These are phyloP conservation scores for Geosmithia putterillii DNA, from an alignment of 2,329 filamentous ascomycete genomes.

Conservation along the genomic window DNA sequence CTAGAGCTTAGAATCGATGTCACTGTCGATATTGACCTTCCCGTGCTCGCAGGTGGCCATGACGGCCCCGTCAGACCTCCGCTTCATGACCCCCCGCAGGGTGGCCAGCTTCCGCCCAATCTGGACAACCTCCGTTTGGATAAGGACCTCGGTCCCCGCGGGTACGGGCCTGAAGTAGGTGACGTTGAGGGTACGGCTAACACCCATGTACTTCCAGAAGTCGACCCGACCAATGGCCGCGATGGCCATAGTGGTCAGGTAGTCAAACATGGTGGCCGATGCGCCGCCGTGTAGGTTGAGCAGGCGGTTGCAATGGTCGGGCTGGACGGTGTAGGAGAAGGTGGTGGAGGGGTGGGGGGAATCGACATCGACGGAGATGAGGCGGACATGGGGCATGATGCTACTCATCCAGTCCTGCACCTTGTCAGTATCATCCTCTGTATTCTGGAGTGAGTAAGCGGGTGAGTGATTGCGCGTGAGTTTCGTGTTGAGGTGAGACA, in stretches of 20 bases:
- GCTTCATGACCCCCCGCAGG: constrained; percentile 40
- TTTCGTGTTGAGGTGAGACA: no score
- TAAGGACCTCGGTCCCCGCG: constrained; percentile 32
- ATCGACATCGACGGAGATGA: constrained; percentile 22
- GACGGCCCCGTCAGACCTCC: constrained; percentile 37
- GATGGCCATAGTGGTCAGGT: constrained; percentile 47
- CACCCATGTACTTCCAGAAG: constrained; percentile 49
- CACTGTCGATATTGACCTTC: constrained; percentile 48
- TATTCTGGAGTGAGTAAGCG: background rate
- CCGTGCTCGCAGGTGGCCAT: constrained; percentile 50
- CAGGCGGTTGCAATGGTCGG: constrained; percentile 38
- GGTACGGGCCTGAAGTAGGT: constrained; percentile 55
- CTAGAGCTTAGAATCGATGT: background rate
- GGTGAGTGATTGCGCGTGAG: background rate
- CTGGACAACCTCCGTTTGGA: constrained; percentile 47
- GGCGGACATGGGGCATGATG: constrained; percentile 26
- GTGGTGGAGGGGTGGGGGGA: constrained; percentile 24
- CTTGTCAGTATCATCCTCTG: background rate
- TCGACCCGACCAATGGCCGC: constrained; percentile 43
- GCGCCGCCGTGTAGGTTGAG: constrained; percentile 50
- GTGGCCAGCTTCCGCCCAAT: constrained; percentile 41
- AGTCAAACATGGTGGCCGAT: constrained; percentile 55
- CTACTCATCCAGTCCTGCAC: constrained; percentile 30
- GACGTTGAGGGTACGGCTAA: constrained; percentile 52
- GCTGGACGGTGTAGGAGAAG: constrained; percentile 36